These are phyloP conservation scores for Danielia oregonensis DNA, from an alignment of 805 yeast species.

Conservation along the genomic window DNA sequence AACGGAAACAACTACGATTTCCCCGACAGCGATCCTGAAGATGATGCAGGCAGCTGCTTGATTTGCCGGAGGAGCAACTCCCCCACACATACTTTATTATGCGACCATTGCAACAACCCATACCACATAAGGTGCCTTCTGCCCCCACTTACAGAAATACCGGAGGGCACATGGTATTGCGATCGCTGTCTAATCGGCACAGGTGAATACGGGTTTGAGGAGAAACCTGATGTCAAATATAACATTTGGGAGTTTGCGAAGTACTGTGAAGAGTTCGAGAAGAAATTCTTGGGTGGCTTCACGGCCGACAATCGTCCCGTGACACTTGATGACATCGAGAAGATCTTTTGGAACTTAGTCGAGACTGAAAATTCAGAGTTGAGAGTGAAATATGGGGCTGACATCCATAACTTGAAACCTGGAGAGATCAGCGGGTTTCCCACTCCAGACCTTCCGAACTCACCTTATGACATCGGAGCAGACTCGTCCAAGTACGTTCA, in stretches of 20 bases:
- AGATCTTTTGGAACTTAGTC: constrained; percentile 61
- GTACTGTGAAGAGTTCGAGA: constrained; percentile 48
- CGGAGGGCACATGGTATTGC: constrained; percentile 73
- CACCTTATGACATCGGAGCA: constrained; percentile 15
- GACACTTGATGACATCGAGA: constrained; percentile 48
- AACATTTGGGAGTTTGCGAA: constrained; percentile 58
- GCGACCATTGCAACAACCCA: constrained; percentile 71
- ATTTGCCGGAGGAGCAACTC: constrained; percentile 46
- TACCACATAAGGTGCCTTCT: constrained; percentile 68
- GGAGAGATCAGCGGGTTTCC: constrained; percentile 80
- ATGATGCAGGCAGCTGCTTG: constrained; percentile 35
- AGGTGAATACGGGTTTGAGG: constrained; percentile 86
- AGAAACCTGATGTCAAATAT: constrained; percentile 48
- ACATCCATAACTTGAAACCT: constrained; percentile 61
- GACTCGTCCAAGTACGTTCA: constrained; percentile 34
- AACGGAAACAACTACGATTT: constrained; percentile 26
- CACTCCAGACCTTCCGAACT: constrained; percentile 25
- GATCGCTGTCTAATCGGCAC: constrained; percentile 81
- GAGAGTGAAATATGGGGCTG: constrained; percentile 80
- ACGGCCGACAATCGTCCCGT: constrained; percentile 27
- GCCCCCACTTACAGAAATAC: constrained; percentile 51
- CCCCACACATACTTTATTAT: constrained; percentile 49
- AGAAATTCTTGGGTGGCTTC: constrained; percentile 35
- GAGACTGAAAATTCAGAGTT: constrained; percentile 40
- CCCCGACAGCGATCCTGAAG: constrained; percentile 30